Conservation (phyloP, 768 basidiomycete species). For the Calocybe indica region DNA sequence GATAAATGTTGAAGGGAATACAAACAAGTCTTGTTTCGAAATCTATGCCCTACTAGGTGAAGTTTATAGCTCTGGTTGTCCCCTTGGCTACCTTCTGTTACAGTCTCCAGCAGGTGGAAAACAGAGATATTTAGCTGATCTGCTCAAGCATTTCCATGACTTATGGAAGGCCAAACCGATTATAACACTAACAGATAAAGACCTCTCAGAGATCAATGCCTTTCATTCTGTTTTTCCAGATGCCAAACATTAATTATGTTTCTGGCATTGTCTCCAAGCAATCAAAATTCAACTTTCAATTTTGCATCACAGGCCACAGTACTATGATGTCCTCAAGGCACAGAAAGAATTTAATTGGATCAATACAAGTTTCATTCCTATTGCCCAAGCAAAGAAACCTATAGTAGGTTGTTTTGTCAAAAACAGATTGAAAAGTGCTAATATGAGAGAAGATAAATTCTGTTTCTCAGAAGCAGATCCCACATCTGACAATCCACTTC, state of each 20-base stretch:
- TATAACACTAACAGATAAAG: slow-evolving; percentile 22
- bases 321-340: too few relatives aligned
- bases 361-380: too few relatives aligned
- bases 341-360: too few relatives aligned
- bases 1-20: background rate
- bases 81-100: background rate
- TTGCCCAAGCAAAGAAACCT: too few relatives aligned
- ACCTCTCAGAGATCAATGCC: slow-evolving; percentile 27
- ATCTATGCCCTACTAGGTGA: background rate
- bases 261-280: slow-evolving; percentile 23
- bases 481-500: too few relatives aligned
- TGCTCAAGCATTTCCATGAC: background rate
- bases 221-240: slow-evolving; percentile 6
- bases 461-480: too few relatives aligned
- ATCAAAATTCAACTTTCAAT: slow-evolving; percentile 7
- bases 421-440: too few relatives aligned
- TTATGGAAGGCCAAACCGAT: background rate
- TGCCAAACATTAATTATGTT: slow-evolving; percentile 26
- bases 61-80: background rate
- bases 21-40: background rate
- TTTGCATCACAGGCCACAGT: too few relatives aligned
- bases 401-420: too few relatives aligned
- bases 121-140: background rate
- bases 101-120: background rate
- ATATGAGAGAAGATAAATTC: too few relatives aligned